A percentile compares a stretch with the other conserved stretches of the same genome.
Evolutionary conservation across 2,329 filamentous ascomycete species (phyloP).

Genomic region (Alternaria gansuensis): DNA sequence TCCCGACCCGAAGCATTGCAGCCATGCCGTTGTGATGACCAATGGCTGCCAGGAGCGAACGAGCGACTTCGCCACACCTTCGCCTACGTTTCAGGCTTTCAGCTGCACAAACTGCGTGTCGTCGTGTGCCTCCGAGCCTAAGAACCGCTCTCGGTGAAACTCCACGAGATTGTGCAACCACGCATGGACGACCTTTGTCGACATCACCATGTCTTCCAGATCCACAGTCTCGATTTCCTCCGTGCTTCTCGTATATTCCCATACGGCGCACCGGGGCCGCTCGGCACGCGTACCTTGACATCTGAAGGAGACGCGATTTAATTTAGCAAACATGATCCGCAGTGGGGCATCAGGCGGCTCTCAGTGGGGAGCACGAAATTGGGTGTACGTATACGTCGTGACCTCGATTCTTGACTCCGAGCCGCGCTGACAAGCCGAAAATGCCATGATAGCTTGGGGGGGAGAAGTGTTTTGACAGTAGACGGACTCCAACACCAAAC

Average conservation of each 20-base stretch:
- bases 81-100: slow-evolving; percentile 27
- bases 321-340: slow-evolving; percentile 31
- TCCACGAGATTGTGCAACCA: slow-evolving; percentile 17
- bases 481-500: not conserved
- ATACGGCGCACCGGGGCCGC: slow-evolving; percentile 11
- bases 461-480: not conserved
- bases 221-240: not conserved
- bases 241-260: not conserved
- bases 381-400: slow-evolving; percentile 30
- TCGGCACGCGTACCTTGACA: slow-evolving; percentile 18
- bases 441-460: not conserved
- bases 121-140: slow-evolving; percentile 8
- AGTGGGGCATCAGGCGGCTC: slow-evolving; percentile 25
- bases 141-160: slow-evolving; percentile 20
- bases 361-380: slow-evolving; percentile 30
- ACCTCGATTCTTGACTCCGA: slow-evolving; percentile 1
- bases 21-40: not conserved
- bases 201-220: not conserved
- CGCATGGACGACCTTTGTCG: slow-evolving; percentile 4
- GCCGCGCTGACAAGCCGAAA: not conserved
- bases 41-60: not conserved
- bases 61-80: slow-evolving; percentile 26
- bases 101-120: slow-evolving; percentile 19
- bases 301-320: slow-evolving; percentile 18
- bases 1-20: not conserved